Evolutionary conservation across 2,329 filamentous ascomycete species (phyloP).

Genomic region (Fragosphaeria purpurea): DNA sequence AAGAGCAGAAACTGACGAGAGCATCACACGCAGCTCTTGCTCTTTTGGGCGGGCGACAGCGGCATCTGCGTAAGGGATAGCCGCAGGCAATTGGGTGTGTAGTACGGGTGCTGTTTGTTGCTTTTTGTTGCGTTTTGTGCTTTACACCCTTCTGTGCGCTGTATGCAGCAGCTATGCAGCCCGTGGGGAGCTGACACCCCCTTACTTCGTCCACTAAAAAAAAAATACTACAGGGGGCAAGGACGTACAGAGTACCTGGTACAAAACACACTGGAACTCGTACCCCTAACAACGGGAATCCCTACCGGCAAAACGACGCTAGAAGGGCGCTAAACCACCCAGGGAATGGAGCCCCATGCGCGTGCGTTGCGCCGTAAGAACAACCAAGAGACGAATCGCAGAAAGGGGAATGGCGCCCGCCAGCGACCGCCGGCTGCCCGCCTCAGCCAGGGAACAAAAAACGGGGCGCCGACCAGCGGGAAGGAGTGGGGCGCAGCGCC

Average conservation of each 20-base stretch:
- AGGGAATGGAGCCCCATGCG: background rate
- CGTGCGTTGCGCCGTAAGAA: background rate
- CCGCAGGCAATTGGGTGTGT: too few species aligned
- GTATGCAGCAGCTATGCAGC: too few species aligned
- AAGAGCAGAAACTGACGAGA: background rate
- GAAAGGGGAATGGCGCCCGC: conserved; percentile 13
- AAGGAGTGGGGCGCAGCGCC: conserved; percentile 12
- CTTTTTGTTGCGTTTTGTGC: too few species aligned
- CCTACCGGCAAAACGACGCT: conserved; percentile 2
- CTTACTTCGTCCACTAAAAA: too few species aligned
- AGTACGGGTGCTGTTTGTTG: too few species aligned
- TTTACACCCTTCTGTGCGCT: too few species aligned
- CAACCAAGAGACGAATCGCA: conserved; percentile 5
- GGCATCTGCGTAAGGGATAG: too few species aligned
- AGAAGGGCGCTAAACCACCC: conserved; percentile 3
- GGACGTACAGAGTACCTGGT: too few species aligned
- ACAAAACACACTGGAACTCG: too few species aligned
- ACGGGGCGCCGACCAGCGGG: conserved; percentile 10
- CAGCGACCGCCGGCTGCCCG: conserved; percentile 6
- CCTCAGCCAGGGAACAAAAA: background rate
- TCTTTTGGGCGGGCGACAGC: too few species aligned
- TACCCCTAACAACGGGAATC: background rate
- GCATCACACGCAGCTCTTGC: too few species aligned
- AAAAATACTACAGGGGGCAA: background rate
- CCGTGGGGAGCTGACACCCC: too few species aligned